Conservation (phyloP, 2,329 filamentous ascomycete genomes). For the Mariannaea sp. region DNA sequence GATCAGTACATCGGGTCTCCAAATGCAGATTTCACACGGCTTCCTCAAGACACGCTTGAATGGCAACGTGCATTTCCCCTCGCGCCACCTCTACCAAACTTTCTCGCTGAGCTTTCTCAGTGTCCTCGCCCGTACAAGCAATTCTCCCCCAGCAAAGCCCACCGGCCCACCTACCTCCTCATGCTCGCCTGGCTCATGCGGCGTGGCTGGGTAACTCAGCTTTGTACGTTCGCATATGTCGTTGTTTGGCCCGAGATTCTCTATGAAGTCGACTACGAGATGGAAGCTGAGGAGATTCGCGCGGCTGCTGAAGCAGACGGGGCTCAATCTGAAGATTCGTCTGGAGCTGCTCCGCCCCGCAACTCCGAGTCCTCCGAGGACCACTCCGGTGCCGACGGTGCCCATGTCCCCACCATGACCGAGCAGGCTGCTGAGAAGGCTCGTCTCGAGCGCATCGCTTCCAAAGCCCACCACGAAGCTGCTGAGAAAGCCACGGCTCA, state of each 20-base stretch:
- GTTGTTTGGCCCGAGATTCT: constrained; percentile 83
- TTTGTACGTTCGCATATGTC: constrained; percentile 90
- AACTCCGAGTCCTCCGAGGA: constrained; percentile 37
- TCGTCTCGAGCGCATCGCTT: constrained; percentile 63
- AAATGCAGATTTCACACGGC: constrained; percentile 77
- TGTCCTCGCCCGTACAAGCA: constrained; percentile 81
- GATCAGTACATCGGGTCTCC: constrained; percentile 93
- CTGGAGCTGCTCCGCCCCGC: constrained; percentile 27
- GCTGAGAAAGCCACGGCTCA: constrained; percentile 62
- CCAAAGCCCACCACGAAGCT: constrained; percentile 58
- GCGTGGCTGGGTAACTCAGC: constrained; percentile 90
- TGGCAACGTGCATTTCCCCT: constrained; percentile 84
- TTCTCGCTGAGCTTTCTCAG: constrained; percentile 81
- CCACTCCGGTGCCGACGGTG: constrained; percentile 28
- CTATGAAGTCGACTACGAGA: constrained; percentile 74
- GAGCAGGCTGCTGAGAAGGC: constrained; percentile 65
- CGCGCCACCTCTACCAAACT: constrained; percentile 80
- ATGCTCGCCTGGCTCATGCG: constrained; percentile 94
- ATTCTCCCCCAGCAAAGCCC: constrained; percentile 84
- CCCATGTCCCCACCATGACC: constrained; percentile 48
- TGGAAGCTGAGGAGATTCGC: constrained; percentile 67
- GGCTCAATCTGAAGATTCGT: constrained; percentile 30
- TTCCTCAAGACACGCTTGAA: constrained; percentile 69
- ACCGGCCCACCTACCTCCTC: constrained; percentile 84
- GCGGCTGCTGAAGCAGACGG: constrained; percentile 36